Conservation (phyloP, 192 early-diverging fungal species). For the Coemansia sp. region DNA sequence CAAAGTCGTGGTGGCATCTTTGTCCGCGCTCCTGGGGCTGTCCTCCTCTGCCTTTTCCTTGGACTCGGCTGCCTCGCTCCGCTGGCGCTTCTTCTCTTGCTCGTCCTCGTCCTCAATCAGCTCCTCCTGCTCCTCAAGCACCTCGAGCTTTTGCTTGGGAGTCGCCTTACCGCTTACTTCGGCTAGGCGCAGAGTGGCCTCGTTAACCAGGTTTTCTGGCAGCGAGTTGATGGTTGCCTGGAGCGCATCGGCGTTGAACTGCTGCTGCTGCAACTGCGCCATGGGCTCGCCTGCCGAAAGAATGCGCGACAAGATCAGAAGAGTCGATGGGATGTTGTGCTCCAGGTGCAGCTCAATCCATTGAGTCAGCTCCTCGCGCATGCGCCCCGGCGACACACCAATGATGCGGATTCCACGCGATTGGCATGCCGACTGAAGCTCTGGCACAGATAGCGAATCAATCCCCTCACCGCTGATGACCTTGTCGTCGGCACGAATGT, state of each 20-base stretch:
- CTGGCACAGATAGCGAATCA: slow-evolving; percentile 81
- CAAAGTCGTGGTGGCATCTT: not conserved
- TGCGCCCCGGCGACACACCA: slow-evolving; percentile 85
- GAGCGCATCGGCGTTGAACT: slow-evolving; percentile 77
- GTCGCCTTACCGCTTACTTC: slow-evolving; percentile 89
- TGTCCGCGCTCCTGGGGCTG: slow-evolving; percentile 19
- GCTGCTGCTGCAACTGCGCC: slow-evolving; percentile 62
- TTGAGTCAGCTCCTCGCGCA: slow-evolving; percentile 83
- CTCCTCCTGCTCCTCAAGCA: slow-evolving; percentile 94
- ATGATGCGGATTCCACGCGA: slow-evolving; percentile 86
- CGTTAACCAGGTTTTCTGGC: slow-evolving; percentile 85
- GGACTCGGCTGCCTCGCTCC: slow-evolving; percentile 59
- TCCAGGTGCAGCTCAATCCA: slow-evolving; percentile 94
- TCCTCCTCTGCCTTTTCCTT: slow-evolving; percentile 41
- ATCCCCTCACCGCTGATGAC: slow-evolving; percentile 84
- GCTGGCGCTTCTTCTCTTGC: slow-evolving; percentile 67
- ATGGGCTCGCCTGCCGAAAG: slow-evolving; percentile 74
- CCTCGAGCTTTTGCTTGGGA: slow-evolving; percentile 87
- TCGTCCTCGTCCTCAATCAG: slow-evolving; percentile 92
- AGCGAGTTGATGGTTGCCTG: slow-evolving; percentile 89
- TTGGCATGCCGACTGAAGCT: slow-evolving; percentile 82
- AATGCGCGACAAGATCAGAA: slow-evolving; percentile 87
- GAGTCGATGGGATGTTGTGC: slow-evolving; percentile 85
- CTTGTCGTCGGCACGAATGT: slow-evolving; percentile 86
- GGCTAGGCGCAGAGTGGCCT: slow-evolving; percentile 83